Evolutionary conservation across 2,329 filamentous ascomycete genomes (phyloP).

Genomic region (Orbilia blumenaviensis): DNA sequence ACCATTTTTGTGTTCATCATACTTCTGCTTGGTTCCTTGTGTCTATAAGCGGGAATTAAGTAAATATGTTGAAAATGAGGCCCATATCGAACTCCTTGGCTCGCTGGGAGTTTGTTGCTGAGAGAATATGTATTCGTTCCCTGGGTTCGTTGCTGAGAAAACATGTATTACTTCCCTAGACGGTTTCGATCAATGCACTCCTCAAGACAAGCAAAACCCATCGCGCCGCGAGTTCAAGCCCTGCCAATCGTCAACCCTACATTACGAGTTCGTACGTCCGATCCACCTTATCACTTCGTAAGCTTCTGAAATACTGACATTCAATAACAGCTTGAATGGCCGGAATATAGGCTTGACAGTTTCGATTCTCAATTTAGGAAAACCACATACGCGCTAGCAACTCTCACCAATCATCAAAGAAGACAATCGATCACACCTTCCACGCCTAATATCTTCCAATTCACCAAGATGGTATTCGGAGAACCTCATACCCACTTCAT

Average conservation of each 20-base stretch:
- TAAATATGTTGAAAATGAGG: no score
- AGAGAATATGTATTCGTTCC: no score
- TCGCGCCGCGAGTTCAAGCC: not conserved
- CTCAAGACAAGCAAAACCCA: not conserved
- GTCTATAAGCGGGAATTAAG: no score
- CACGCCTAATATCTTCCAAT: not conserved
- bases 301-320: not conserved
- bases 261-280: not conserved
- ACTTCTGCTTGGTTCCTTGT: no score
- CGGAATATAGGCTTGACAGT: no score
- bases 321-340: no score
- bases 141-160: no score
- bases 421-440: not conserved
- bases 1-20: no score
- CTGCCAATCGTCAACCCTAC: not conserved
- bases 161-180: not conserved
- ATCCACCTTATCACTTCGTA: not conserved
- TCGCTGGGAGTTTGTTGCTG: no score
- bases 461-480: not conserved
- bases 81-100: no score
- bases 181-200: no score
- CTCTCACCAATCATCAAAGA: not conserved
- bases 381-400: not conserved
- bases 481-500: conserved; percentile 35
- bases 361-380: no score